Base-by-base conservation (phyloP, 805 yeast genomes). In the Clavispora vitiphila region DNA sequence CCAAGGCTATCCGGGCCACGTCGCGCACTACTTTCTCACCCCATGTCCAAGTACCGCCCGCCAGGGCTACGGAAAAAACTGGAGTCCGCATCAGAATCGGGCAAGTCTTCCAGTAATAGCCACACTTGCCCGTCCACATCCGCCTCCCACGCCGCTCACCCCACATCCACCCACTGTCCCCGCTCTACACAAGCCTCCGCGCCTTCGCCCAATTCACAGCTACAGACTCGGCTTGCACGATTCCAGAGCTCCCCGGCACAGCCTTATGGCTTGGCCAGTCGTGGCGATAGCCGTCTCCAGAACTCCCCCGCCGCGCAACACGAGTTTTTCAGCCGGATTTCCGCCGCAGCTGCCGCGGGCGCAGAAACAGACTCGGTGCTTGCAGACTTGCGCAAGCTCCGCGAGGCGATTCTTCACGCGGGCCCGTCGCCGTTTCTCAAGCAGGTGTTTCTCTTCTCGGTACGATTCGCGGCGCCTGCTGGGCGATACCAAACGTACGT, bases 221-320 rank as follows among this genome's bases (percentile, higher is more conserved):
- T n/a, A n/a, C n/a, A n/a, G n/a, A n/a, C 27, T 5, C 32, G 32
- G 2, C 19, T 15, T 12, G 32, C 19, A 19, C 32, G 32, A 16
- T 29, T 29, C 32, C 19, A 29, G 9, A 16, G 12, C 9, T 5
- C 32, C 20, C 32, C 32, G 11, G 16, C 35, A 6, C 18, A 14
- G 23, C 27, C n/a, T 15, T 77, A 69, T 46, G 85, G 86, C 0
- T 62, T 78, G 38, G 58, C 80, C 7, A 81, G 86, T 47, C 62
- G 87, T 42, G 86, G 86, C 1, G 81, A 75, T 34, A 80, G 74
- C 41, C 55, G 74, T 30, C 62, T 82, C 32, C 80, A 73, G 50
- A 52, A 59, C 4, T 72, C 74, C 50, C 64, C 64, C 3, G 38
- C 42, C 4, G 75, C 71, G 8, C 61, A 86, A 49, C 53, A 49